phyloP scores from a whole-genome alignment of 371 early-diverging fungal species.

The Pancytospora philotis region DNA sequence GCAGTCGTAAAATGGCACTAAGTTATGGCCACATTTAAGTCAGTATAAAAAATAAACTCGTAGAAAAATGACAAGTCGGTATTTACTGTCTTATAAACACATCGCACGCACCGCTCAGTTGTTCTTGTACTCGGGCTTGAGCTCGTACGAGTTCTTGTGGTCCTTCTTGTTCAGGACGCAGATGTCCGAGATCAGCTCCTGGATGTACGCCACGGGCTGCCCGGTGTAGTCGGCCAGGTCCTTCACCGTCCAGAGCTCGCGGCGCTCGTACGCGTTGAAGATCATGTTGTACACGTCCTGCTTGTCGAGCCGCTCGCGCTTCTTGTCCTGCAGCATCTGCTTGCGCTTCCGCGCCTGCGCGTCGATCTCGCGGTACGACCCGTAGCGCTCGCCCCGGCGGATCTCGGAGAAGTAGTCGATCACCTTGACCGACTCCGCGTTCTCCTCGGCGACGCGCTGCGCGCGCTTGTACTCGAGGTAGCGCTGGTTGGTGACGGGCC shows the following conservation, averaged over 20 bases:
- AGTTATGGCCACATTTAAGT: too few species aligned
- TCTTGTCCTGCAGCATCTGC: constrained; percentile 56
- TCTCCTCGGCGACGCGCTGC: constrained; percentile 17
- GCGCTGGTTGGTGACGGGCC: constrained; percentile 53
- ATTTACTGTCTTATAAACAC: too few species aligned
- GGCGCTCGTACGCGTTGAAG: constrained; percentile 61
- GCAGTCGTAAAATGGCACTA: too few species aligned
- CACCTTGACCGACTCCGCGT: constrained; percentile 9
- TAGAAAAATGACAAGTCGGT: too few species aligned
- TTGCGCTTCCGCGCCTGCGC: constrained; percentile 56
- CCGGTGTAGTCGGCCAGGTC: constrained; percentile 59
- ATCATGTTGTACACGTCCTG: constrained; percentile 58
- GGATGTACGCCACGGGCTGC: constrained; percentile 61
- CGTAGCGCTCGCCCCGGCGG: constrained; percentile 51
- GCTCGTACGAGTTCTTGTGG: constrained; percentile 58
- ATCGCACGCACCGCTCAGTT: too few species aligned
- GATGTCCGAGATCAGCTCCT: constrained; percentile 58
- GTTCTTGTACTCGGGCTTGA: constrained; percentile 59
- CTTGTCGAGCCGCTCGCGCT: constrained; percentile 59
- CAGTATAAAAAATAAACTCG: too few species aligned
- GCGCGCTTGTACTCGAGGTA: constrained; percentile 56
- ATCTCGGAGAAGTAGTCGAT: constrained; percentile 57
- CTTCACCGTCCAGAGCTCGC: constrained; percentile 58
- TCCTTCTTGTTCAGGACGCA: constrained; percentile 59
- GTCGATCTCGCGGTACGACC: constrained; percentile 55